Evolutionary conservation across 345 rosid species (phyloP).

Genomic region (Laguncularia racemosa): DNA sequence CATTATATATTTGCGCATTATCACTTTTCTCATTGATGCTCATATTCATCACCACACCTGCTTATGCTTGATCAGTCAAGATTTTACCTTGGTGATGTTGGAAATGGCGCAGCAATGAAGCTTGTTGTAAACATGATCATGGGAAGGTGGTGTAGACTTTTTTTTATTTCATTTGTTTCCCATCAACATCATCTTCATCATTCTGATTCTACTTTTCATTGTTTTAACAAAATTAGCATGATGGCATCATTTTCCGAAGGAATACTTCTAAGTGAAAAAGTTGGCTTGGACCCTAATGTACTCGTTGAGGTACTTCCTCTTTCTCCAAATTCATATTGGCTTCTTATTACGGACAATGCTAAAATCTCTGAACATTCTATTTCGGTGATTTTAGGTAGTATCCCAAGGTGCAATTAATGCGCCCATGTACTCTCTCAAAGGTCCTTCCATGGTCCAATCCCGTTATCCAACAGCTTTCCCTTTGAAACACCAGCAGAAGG

Average conservation of each 20-base stretch:
- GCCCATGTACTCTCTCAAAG: conserved; percentile 85
- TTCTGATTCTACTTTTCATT: conserved; percentile 7
- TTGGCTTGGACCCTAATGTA: conserved; percentile 74
- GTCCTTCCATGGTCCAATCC: conserved; percentile 79
- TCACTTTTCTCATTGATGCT: too few species aligned
- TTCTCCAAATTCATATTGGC: too few species aligned
- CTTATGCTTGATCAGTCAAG: conserved; percentile 51
- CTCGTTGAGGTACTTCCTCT: conserved; percentile 55
- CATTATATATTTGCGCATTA: background rate
- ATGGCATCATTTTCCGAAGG: conserved; percentile 95
- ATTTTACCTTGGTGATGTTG: conserved; percentile 86
- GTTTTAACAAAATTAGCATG: conserved; percentile 44
- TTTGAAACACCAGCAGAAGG: conserved; percentile 96
- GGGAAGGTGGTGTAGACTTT: conserved; percentile 61
- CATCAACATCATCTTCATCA: conserved; percentile 4
- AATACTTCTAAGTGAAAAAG: conserved; percentile 74
- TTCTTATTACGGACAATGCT: too few species aligned
- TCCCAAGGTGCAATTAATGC: conserved; percentile 88
- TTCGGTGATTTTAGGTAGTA: conserved; percentile 46
- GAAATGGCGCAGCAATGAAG: conserved; percentile 97
- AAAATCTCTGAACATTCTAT: too few species aligned
- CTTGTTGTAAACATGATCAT: conserved; percentile 96
- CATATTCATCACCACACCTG: too few species aligned
- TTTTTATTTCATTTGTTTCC: background rate
- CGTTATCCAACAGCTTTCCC: conserved; percentile 83